Evolutionary conservation across 306 rosid genomes (phyloP).

Genomic region (Chamaecrista fasciculata): DNA sequence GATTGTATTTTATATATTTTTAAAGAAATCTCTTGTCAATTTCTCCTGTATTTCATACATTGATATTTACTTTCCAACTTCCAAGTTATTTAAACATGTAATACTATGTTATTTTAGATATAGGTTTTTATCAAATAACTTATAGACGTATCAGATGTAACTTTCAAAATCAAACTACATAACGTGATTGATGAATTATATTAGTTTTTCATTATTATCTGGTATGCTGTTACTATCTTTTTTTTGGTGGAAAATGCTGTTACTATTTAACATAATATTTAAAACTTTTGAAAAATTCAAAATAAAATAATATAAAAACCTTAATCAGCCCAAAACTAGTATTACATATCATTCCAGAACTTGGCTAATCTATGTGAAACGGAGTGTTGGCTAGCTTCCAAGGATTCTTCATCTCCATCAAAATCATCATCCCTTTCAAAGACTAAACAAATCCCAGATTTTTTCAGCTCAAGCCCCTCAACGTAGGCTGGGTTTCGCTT

Average conservation of each 20-base stretch:
- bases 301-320: too few relatives aligned
- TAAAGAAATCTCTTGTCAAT: too few relatives aligned
- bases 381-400: conserved; percentile 6
- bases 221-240: too few relatives aligned
- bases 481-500: conserved; percentile 10
- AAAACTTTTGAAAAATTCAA: too few relatives aligned
- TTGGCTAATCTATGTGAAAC: conserved; percentile 34
- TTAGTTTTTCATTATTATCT: too few relatives aligned
- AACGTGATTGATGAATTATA: too few relatives aligned
- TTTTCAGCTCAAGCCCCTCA: conserved; percentile 18
- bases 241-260: too few relatives aligned
- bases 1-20: neutral
- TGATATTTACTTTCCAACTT: neutral
- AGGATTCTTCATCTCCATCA: conserved; percentile 30
- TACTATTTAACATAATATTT: too few relatives aligned
- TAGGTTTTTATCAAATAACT: too few relatives aligned
- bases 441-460: conserved; percentile 21
- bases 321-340: neutral
- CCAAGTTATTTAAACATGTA: neutral
- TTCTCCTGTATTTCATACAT: neutral
- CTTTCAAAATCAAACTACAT: too few relatives aligned
- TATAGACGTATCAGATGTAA: too few relatives aligned
- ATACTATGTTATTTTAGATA: too few relatives aligned
- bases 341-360: conserved; percentile 21
- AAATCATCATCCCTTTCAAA: conserved; percentile 35